Evolutionary conservation across 1,139 yeast species (phyloP), one percentile per base, ranked within the genome.

Genomic region (Yamadazyma aaseri): DNA sequence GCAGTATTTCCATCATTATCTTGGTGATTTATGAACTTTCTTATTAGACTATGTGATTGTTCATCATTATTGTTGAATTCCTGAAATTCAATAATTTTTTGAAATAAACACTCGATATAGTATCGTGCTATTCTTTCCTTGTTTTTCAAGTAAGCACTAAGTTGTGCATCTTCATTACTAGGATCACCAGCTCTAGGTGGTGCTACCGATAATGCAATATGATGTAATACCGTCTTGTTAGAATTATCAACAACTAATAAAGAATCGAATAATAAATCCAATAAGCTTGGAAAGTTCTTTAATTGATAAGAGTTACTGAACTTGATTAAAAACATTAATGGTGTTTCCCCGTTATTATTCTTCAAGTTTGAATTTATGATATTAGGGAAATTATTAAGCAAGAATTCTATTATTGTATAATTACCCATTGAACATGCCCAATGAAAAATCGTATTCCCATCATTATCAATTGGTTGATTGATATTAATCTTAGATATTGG

Each of bases 351-450:
- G 24, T 75, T 57, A 40, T 60, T 75, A 48, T 83, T 81, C 35
- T 72, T 57, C 10, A 65, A 56, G 49, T 86, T 92, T 12, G 94
- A 87, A 27, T 86, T 65, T 6, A 86, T 71, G 31, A 50, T 49
- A 16, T 39, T 47, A 12, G 60, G 59, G 38, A 69, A 67, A n/a
- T 60, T 63, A n/a, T 51, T 50, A 6, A 90, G 73, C 23, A 94
- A 65, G 38, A 86, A 87, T 38, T 76, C 76, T 4, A 89, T 92
- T 39, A 90, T 69, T 2, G 79, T 67, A 4, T 81, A 63, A 42
- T 87, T 79, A 0, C 95, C 97, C 60, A 94, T 72, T 0, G 97
- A 87, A 20, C 97, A 82, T 1, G 97, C 95, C 95, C 97, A 86
- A 57, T 94, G 99, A 39, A 94, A 70, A 1, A 96, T 89, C 0